These are phyloP conservation scores for Strobilomyces dryophilus DNA, from an alignment of 768 basidiomycete genomes.

Conservation along the genomic window DNA sequence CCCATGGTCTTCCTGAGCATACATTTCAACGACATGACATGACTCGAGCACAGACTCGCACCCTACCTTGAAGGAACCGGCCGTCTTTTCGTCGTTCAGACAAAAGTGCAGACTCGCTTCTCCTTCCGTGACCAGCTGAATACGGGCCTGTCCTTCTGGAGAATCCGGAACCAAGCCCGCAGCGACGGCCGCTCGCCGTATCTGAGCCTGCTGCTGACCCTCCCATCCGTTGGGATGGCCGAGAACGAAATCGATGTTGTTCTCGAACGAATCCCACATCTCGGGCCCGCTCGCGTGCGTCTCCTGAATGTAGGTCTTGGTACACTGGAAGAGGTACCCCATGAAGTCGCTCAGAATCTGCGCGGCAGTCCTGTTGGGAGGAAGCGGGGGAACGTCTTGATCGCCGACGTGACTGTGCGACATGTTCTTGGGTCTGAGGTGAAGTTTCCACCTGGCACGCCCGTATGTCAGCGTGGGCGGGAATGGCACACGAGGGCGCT, in stretches of 20 bases:
- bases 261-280: conserved; percentile 40
- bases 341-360: conserved; percentile 50
- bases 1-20: conserved; percentile 39
- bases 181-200: conserved; percentile 40
- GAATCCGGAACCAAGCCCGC: conserved; percentile 39
- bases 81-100: conserved; percentile 34
- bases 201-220: conserved; percentile 36
- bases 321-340: conserved; percentile 41
- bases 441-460: conserved; percentile 34
- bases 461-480: conserved; percentile 3
- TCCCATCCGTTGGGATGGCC: conserved; percentile 38
- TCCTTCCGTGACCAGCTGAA: conserved; percentile 48
- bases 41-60: not conserved
- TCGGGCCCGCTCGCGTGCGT: conserved; percentile 39
- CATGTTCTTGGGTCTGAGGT: conserved; percentile 28
- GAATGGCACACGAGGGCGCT: not conserved
- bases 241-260: conserved; percentile 42
- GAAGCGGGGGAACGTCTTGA: conserved; percentile 39
- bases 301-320: conserved; percentile 42
- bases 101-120: conserved; percentile 52
- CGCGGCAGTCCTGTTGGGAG: conserved; percentile 37
- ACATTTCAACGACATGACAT: not conserved
- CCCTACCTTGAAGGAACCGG: conserved; percentile 26
- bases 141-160: conserved; percentile 32
- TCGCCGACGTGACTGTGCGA: conserved; percentile 22